These are phyloP conservation scores for Echium plantagineum DNA, from an alignment of 257 asterid species.

Conservation along the genomic window DNA sequence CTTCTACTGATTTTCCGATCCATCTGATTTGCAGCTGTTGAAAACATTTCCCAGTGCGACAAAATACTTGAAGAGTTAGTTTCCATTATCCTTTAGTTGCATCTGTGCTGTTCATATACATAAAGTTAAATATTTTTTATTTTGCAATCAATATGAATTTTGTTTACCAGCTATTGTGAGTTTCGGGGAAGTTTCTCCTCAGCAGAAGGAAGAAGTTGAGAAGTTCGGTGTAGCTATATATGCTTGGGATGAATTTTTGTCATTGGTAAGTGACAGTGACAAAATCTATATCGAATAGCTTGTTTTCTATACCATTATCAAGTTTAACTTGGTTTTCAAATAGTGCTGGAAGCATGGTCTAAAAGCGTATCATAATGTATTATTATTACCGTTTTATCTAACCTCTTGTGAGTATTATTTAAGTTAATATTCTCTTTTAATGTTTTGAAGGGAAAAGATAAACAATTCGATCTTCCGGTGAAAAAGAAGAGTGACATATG, in stretches of 20 bases:
- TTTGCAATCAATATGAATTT: neutral
- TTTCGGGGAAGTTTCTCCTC: conserved; percentile 62
- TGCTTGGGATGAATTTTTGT: conserved; percentile 80
- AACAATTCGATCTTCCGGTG: conserved; percentile 69
- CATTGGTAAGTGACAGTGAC: conserved; percentile 52
- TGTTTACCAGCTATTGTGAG: conserved; percentile 70
- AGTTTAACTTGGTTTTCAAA: neutral
- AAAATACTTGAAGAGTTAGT: conserved; percentile 71
- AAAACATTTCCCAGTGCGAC: conserved; percentile 72
- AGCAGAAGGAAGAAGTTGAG: conserved; percentile 63
- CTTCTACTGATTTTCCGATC: neutral
- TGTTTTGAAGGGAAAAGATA: conserved; percentile 54
- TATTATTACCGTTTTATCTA: neutral
- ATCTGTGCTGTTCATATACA: neutral
- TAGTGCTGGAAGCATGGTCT: neutral
- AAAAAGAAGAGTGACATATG: conserved; percentile 74
- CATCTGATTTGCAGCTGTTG: conserved; percentile 53
- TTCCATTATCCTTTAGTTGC: neutral
- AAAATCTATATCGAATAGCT: neutral
- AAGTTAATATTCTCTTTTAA: neutral
- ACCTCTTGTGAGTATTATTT: neutral
- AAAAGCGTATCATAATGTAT: neutral
- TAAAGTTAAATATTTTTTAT: neutral
- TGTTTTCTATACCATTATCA: neutral
- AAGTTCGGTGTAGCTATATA: conserved; percentile 46